Base-by-base conservation (phyloP, 73 alveolate species). In the Stentor roeselii region DNA sequence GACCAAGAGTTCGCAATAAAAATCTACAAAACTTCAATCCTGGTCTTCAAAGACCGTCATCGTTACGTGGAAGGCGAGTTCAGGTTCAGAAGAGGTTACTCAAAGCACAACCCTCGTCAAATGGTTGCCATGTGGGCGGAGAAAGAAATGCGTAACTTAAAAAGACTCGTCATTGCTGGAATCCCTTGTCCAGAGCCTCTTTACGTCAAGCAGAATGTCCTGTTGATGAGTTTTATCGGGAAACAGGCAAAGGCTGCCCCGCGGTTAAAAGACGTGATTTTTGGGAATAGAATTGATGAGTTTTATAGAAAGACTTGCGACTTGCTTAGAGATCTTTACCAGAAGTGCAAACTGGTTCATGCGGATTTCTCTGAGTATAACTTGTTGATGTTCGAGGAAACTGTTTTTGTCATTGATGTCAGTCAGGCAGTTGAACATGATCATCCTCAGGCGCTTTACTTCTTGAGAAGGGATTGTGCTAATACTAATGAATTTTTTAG, bases 91-190 rank as follows among this genome's bases (percentile, higher is more conserved):
- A 92, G 94, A 84, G 99, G 99, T 67, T 97, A 98, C 91, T 97
- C 99, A 90, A 97, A 95, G 88, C 91, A 98, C 82, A 98, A 98
- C 87, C 99, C 99, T 38, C 87, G 99, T 76, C 97, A 98, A 90
- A 98, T 98, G 99, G 99, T 98, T 14, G 92, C 96, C 75, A 94
- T 97, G 76, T 98, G 99, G 99, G 99, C 99, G 34, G 99, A 98
- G 86, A 98, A 98, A 90, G 99, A 98, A 92, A 93, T 98, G 67
- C 88, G 99, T 77, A 98, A 98, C 91, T 91, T 97, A 50, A 97
- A 96, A 84, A 93, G 99, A 84, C 82, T 98, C 37, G 90, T 91
- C 58, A 87, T 88, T 84, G 93, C 97, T 60, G 96, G 98, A 75
- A 96, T 98, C 39, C 97, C 95, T 41, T 97, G 99, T 84, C 99